Percentiles rank a stretch among this genome's conserved stretches.
phyloP scores from a whole-genome alignment of 345 rosid species.

The Eucalyptus globulus region DNA sequence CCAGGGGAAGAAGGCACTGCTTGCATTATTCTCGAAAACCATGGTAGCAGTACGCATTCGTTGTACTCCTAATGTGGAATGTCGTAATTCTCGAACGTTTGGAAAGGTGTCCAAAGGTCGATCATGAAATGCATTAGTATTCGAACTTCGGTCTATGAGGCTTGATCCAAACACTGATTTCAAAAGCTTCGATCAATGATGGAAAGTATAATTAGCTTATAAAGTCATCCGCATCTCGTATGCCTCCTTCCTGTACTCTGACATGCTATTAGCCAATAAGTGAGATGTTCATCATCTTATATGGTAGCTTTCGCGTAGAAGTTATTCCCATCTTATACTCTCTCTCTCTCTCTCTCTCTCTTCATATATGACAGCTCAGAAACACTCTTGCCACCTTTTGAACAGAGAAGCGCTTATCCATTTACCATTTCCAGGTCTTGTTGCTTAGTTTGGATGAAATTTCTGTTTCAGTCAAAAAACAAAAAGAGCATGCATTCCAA shows the following conservation, averaged over 20 bases:
- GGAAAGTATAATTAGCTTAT: neutral
- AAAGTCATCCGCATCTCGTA: neutral
- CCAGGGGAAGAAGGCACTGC: neutral
- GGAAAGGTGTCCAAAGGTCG: neutral
- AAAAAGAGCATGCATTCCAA: neutral
- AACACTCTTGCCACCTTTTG: neutral
- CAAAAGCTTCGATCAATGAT: neutral
- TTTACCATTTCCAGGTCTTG: neutral
- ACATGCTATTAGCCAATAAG: neutral
- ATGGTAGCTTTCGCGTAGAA: neutral
- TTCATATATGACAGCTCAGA: neutral
- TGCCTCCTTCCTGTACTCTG: neutral
- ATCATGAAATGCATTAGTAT: neutral
- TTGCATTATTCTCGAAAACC: neutral
- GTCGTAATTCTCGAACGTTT: neutral
- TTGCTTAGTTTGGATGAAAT: neutral
- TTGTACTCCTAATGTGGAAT: neutral
- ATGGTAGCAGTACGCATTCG: neutral
- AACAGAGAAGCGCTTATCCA: neutral
- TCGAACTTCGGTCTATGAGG: neutral
- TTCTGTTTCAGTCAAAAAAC: neutral
- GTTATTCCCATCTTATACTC: neutral
- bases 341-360: neutral
- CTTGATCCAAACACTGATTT: neutral
- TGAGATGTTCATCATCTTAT: neutral